Percentiles rank a stretch among this genome's conserved stretches.
Conservation (phyloP, 73 alveolate genomes). For the Paramecium pentaurelia region DNA sequence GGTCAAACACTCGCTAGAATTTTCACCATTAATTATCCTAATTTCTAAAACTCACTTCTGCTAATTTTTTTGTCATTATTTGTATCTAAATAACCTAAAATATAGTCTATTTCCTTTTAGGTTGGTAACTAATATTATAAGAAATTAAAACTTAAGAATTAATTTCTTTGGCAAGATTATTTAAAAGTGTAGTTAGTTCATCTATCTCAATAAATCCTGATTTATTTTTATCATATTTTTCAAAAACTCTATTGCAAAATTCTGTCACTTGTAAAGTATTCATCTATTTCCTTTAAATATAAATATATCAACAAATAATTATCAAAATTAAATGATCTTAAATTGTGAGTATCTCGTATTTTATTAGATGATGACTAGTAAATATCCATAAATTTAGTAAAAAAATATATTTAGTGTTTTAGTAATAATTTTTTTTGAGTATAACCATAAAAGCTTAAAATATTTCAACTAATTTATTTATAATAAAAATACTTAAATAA, state of each 20-base stretch:
- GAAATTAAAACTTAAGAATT: background rate
- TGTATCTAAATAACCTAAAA: background rate
- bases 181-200: background rate
- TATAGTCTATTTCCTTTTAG: background rate
- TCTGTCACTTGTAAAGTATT: background rate
- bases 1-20: background rate
- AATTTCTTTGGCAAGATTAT: background rate
- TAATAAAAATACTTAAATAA: too few species aligned
- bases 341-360: background rate
- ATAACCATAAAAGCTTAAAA: too few species aligned
- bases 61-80: background rate
- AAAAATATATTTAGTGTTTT: too few species aligned
- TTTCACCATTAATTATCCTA: background rate
- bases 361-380: background rate
- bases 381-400: background rate
- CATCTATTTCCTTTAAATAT: background rate
- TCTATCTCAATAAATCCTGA: background rate
- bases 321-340: background rate
- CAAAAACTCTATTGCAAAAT: background rate
- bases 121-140: background rate
- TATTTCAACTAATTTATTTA: too few species aligned
- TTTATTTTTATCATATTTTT: background rate
- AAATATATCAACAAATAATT: background rate
- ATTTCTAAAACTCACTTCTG: background rate
- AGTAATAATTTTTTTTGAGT: too few species aligned